These are phyloP conservation scores for Penicillium soppii DNA, from an alignment of 495 filamentous ascomycete species.

Conservation along the genomic window DNA sequence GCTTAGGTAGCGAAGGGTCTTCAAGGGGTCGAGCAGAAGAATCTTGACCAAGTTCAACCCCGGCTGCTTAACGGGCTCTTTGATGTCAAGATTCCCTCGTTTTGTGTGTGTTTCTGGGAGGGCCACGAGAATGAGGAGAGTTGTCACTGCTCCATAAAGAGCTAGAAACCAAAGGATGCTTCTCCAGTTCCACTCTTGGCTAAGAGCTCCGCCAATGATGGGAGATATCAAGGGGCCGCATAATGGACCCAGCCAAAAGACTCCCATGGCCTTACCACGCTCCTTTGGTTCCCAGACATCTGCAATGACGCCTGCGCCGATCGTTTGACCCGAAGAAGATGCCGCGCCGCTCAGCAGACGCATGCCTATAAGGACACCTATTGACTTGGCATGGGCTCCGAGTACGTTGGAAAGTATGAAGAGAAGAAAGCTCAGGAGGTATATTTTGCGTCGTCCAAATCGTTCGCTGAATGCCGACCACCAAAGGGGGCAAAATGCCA, in stretches of 20 bases:
- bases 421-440: background rate
- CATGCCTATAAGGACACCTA: background rate
- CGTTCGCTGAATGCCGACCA: background rate
- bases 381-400: background rate
- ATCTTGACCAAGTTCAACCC: too few relatives aligned
- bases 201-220: background rate
- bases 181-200: background rate
- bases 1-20: too few relatives aligned
- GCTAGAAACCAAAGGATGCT: background rate
- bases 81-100: too few relatives aligned
- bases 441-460: background rate
- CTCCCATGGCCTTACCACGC: background rate
- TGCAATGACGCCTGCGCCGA: background rate
- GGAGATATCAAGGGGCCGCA: background rate
- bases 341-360: background rate
- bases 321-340: background rate
- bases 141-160: background rate
- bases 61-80: too few relatives aligned
- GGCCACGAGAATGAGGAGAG: too few relatives aligned
- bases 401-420: background rate
- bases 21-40: too few relatives aligned
- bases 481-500: background rate
- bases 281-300: background rate
- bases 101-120: too few relatives aligned
- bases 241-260: background rate